phyloP scores from a whole-genome alignment of 805 yeast species.

The Teunomyces tritomae region DNA sequence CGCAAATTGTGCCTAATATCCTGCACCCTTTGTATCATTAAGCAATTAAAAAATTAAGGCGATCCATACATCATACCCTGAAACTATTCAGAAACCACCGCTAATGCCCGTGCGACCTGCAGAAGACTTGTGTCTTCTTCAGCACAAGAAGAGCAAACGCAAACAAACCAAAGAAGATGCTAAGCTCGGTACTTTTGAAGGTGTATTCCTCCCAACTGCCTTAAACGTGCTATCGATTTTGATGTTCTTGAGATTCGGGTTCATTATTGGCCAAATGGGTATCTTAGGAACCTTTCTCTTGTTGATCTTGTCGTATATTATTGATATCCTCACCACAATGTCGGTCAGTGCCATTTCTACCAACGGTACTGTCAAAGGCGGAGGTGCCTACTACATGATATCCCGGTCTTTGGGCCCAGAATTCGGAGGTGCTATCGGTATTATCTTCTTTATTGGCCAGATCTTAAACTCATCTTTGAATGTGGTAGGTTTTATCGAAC shows the following conservation, averaged over 20 bases:
- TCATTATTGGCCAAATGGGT: slow-evolving; percentile 93
- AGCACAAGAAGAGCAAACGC: not conserved
- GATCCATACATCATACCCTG: not conserved
- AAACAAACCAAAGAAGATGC: not conserved
- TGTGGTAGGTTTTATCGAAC: slow-evolving; percentile 94
- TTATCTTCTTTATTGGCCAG: slow-evolving; percentile 93
- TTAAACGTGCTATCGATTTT: slow-evolving; percentile 88
- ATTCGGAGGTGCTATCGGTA: slow-evolving; percentile 96
- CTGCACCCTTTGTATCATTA: not conserved
- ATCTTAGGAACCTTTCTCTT: slow-evolving; percentile 70
- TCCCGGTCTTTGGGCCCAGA: slow-evolving; percentile 95
- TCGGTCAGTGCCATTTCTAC: slow-evolving; percentile 96
- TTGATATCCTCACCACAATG: slow-evolving; percentile 80
- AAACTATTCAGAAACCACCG: not conserved
- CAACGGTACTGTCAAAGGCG: slow-evolving; percentile 95
- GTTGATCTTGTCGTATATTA: slow-evolving; percentile 69
- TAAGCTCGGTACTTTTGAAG: slow-evolving; percentile 79
- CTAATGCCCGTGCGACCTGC: slow-evolving; percentile 1
- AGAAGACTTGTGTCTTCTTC: not conserved
- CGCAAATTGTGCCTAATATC: not conserved
- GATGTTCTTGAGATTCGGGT: slow-evolving; percentile 94
- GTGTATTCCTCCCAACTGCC: slow-evolving; percentile 92
- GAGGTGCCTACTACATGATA: slow-evolving; percentile 98
- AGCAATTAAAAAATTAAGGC: not conserved
- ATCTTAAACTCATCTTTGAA: slow-evolving; percentile 87